Base-by-base conservation (phyloP, 108 stramenopile species). In the Fragilaria crotonensis region DNA sequence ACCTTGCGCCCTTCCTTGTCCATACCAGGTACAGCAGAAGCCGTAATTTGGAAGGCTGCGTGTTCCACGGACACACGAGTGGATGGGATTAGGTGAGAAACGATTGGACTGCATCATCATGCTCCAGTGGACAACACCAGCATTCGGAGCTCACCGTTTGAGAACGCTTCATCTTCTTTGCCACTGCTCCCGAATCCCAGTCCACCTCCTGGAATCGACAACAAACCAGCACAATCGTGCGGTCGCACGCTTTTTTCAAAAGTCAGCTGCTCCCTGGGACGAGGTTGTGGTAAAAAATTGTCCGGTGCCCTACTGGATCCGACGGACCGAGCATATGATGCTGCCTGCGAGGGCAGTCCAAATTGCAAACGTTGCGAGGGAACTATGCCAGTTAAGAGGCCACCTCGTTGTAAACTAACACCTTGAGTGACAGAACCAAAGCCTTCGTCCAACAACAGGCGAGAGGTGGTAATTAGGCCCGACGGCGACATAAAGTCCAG, bases 31-130 rank as follows among this genome's bases (percentile, higher is more conserved):
- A 70, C 62, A 2, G 78, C 30, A 1, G 52, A 57, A 3, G 80
- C 84, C 1, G 79, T 83, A 33, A 90, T 73, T 75, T 84, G 78
- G 62, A 90, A 86, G 28, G 84, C 44, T 26, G 69, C n/a, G n/a
- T n/a, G n/a, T n/a, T n/a, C n/a, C n/a, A n/a, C n/a, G n/a, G n/a
- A n/a, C n/a, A n/a, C n/a, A n/a, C n/a, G n/a, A n/a, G n/a, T n/a
- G n/a, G n/a, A n/a, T n/a, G n/a, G n/a, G n/a, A n/a, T n/a, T n/a
- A n/a, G n/a, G n/a, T n/a, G n/a, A n/a, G n/a, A n/a, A n/a, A n/a
- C n/a, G n/a, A n/a, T n/a, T n/a, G n/a, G n/a, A n/a, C n/a, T n/a
- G n/a, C n/a, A n/a, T n/a, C n/a, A n/a, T n/a, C n/a, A n/a, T n/a
- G n/a, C n/a, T n/a, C n/a, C n/a, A n/a, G n/a, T n/a, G n/a, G n/a